Base-by-base conservation (phyloP, 208 protist species). In the Blastocrithidia nonstop region DNA sequence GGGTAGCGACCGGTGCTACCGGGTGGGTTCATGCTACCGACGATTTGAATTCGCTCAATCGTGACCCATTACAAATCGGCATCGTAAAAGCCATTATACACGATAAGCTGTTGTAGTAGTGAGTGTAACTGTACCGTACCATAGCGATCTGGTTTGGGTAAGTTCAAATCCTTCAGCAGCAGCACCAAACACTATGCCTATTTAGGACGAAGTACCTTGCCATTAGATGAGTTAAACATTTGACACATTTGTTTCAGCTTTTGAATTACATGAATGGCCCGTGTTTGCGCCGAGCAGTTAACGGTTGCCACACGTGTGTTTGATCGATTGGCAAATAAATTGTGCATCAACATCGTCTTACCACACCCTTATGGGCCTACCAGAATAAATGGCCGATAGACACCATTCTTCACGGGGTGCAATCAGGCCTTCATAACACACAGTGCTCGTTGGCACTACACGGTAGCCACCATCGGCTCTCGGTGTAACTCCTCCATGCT, bases 61-160 rank as follows among this genome's bases (percentile, higher is more conserved):
- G 65, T 84, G 17, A 98, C 83, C 92, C 94, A 98, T 56, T 98
- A 94, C 6, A 97, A 69, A 39, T 94, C 82, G 6, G 54, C 47
- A 69, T 98, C 95, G 61, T 97, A 98, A 56, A 95, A 98, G 8
- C 93, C 90, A 47, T 79, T 73, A 73, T 98, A 97, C 16, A 96
- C 56, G 51, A 98, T 81, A 28, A 98, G 50, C 77, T 99, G 96
- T 71, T 98, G 96, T 26, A 98, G 69, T 27, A 99, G 88, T 1
- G 93, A 90, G 54, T 98, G 91, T 16, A 98, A 60, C 68, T 98
- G 88, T 28, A 96, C 88, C 8, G 95, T 98, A 46, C 86, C 94
- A 74, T 98, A 99, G 60, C 91, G 88, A 73, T 99, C 96, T 6
- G 96, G 95, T 66, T 88, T 94, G 6, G 96, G 95, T 33, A 99